Conservation (phyloP, 2,329 filamentous ascomycete genomes). For the Rhexocercosporidium sp. region DNA sequence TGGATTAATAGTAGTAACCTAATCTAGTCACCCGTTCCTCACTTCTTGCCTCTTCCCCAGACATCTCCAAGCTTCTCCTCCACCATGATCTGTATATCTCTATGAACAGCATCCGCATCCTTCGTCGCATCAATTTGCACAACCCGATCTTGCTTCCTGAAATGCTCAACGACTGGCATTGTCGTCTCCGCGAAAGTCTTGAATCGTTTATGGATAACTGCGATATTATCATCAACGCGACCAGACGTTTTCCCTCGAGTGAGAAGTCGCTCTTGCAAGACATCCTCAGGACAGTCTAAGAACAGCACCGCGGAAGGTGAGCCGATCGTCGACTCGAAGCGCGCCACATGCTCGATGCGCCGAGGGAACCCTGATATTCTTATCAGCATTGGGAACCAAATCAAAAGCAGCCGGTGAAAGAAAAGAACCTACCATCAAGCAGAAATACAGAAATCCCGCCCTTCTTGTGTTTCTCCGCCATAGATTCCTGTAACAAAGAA, state of each 20-base stretch:
- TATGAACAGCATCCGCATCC: not conserved
- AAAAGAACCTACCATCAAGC: constrained; percentile 1
- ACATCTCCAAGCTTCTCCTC: not conserved
- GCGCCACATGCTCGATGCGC: constrained; percentile 4
- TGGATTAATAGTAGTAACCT: not conserved
- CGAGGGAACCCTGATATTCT: constrained; percentile 12
- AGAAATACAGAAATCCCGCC: not conserved
- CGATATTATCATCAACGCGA: constrained; percentile 13
- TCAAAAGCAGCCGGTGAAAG: not conserved
- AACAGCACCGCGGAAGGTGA: not conserved
- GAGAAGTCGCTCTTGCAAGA: constrained; percentile 1
- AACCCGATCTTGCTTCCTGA: not conserved
- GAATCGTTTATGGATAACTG: constrained; percentile 3
- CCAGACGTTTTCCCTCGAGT: not conserved
- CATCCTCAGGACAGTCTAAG: constrained; percentile 12
- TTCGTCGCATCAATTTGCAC: constrained; percentile 5
- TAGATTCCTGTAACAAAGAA: not conserved
- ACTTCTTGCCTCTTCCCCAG: not conserved
- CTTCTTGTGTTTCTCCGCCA: not conserved
- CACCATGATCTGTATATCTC: not conserved
- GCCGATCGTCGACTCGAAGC: constrained; percentile 4
- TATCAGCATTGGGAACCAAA: not conserved
- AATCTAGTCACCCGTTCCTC: not conserved
- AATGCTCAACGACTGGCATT: constrained; percentile 8
- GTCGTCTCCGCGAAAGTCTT: constrained; percentile 11